Base-by-base conservation (phyloP, 805 yeast genomes). In the Wickerhamiella kurtzmanii region DNA sequence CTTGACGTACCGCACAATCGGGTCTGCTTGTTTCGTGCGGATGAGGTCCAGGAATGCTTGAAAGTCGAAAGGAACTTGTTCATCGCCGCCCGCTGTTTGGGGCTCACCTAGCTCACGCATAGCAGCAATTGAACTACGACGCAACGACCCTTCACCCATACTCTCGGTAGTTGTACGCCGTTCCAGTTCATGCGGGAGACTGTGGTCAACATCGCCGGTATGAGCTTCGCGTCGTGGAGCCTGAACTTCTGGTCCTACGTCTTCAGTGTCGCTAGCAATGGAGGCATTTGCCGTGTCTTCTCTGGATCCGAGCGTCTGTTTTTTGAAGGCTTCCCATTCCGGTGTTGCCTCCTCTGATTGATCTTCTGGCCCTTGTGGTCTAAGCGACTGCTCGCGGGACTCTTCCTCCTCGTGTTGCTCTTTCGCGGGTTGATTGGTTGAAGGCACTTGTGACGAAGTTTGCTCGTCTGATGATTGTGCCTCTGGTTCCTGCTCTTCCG, bases 1-100 rank as follows among this genome's bases (percentile, higher is more conserved):
- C 56, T 81, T 78, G 37, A 88, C 75, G 59, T 89, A 92, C 48
- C 85, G 74, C 4, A 88, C 87, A 35, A 87, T 74, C 0, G 97
- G 96, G 48, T 85, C 95, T 3, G 97, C 96, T 46, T 73, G 71
- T 52, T 79, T 80, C 45, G 75, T 72, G 49, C 81, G 79, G 53
- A 92, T 71, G 53, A 81, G 83, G 11, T 71, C 69, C 37, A 87
- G 68, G 60, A 92, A 92, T 20, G 72, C 64, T 60, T 85, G 95
- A 61, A 89, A 92, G 61, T 92, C 95, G 64, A 89, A 88, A 3
- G 73, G 69, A 21, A 49, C 43, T 21, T 47, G 49, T 19, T 43
- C 36, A 1, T 41, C 43, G 17, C 43, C 32, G 37, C 13, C 35
- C 41, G 32, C 18, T 16, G 18, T 9, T 18, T 22, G 17, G n/a